Base-by-base conservation (phyloP, 768 basidiomycete species). In the Phylloporus sp. region DNA sequence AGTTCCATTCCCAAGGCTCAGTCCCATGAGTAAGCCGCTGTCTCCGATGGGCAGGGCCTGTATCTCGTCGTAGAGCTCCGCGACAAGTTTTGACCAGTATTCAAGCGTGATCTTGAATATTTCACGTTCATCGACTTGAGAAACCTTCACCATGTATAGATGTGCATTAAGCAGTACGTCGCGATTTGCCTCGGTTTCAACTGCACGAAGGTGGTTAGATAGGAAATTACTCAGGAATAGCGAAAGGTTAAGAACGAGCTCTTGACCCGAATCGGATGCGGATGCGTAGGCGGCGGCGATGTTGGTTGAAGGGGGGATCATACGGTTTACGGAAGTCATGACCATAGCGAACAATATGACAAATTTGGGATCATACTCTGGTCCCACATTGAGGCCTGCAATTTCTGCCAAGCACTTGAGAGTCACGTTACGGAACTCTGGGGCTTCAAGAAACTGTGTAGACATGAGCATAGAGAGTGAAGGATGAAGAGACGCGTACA, bases 61-160 rank as follows among this genome's bases (percentile, higher is more conserved):
- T 45, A 97, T 88, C 75, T 99, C 97, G 56, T 97, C 95, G 65
- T 99, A 98, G 18, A 99, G 79, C 65, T 97, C 95, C 2, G 92
- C 84, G 13, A 99, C 95, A 24, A 99, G 85, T 70, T 95, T 94
- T 49, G 85, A 70, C 92, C 97, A 99, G 73, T 98, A 99, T 66
- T 98, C 97, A 63, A 98, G 73, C 60, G 95, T 97, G 63, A 99
- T 97, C 73, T 99, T 99, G 84, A 98, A 98, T 57, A 99, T 89
- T 70, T 99, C 97, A 46, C 95, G 86, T 66, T 99, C 97, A 62
- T 99, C 95, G 31, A 99, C 97, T 59, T 94, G 93, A 0, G 92
- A 95, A 32, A 99, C 85, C 72, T 97, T 98, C 66, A 98, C 91
- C 82, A 99, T 92, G 72, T 98, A 99, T 26, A 95, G 75, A 70